Evolutionary conservation across 768 basidiomycete genomes (phyloP).

Genomic region (Pleurotus citrinopileatus): DNA sequence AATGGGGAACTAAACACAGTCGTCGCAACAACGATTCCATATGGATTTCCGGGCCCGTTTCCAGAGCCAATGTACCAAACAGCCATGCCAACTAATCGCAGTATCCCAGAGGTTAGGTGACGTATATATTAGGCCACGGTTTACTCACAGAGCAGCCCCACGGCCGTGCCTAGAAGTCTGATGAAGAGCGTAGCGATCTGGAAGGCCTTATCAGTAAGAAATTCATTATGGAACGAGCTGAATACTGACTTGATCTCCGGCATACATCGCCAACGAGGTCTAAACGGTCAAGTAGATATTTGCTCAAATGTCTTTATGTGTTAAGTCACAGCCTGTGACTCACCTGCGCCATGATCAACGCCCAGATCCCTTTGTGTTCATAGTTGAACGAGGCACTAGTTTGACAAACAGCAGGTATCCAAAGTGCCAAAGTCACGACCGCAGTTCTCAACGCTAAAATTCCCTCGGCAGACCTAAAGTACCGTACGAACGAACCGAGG

Average conservation of each 20-base stretch:
- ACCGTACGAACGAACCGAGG: conserved; percentile 31
- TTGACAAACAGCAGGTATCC: conserved; percentile 44
- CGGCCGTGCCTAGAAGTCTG: conserved; percentile 42
- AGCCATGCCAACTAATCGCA: background rate
- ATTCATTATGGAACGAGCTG: conserved; percentile 25
- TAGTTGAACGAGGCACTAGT: conserved; percentile 44
- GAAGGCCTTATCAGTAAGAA: background rate
- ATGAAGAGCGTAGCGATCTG: conserved; percentile 32
- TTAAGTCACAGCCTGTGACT: too few relatives aligned
- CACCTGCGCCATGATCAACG: conserved; percentile 54
- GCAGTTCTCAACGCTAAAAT: conserved; percentile 52
- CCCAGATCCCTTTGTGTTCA: conserved; percentile 46
- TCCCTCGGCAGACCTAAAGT: conserved; percentile 39
- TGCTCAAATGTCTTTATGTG: too few relatives aligned
- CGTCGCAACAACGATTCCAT: conserved; percentile 46
- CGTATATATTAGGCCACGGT: conserved; percentile 21
- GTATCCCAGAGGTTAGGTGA: background rate
- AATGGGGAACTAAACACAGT: conserved; percentile 46
- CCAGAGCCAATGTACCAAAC: conserved; percentile 31
- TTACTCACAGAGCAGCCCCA: conserved; percentile 51
- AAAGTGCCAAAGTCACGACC: conserved; percentile 45
- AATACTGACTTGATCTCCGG: conserved; percentile 51
- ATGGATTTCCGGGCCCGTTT: conserved; percentile 47
- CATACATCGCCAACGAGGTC: conserved; percentile 52
- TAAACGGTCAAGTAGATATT: background rate